A percentile compares a stretch with the other conserved stretches of the same genome.
Evolutionary conservation across 75 land plant species (phyloP).

Genomic region (Chamaecyparis obtusa): DNA sequence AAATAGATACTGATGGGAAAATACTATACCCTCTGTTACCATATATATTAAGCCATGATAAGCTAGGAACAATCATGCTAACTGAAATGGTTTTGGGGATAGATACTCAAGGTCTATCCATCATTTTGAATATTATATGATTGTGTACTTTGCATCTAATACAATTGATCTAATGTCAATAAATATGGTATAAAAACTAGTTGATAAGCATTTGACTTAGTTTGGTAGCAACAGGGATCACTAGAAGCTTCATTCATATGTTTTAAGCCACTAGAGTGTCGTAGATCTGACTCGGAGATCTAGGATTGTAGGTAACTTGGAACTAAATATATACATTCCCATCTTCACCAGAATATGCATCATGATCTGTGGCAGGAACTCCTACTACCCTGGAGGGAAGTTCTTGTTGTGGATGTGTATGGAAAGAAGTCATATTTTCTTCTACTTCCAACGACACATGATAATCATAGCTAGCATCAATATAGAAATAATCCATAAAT

Average conservation of each 20-base stretch:
- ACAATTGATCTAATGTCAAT: conserved; percentile 1
- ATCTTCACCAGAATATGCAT: conserved; percentile 6
- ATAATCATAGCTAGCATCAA: conserved; percentile 19
- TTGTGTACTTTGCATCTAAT: conserved; percentile 9
- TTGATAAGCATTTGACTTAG: not conserved
- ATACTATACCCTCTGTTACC: not conserved
- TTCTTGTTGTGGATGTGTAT: conserved; percentile 10
- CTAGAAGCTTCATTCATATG: conserved; percentile 6
- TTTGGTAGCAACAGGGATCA: conserved; percentile 2
- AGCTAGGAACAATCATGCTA: not conserved
- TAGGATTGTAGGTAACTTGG: not conserved
- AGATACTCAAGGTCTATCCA: conserved; percentile 6
- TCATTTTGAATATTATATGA: not conserved
- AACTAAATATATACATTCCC: conserved; percentile 1
- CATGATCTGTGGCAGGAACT: not conserved
- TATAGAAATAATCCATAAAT: too few species aligned
- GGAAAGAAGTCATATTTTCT: conserved; percentile 3
- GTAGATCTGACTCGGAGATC: not conserved
- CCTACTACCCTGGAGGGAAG: not conserved
- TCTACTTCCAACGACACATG: conserved; percentile 24
- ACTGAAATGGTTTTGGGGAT: not conserved
- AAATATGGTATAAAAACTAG: not conserved
- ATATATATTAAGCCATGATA: not conserved
- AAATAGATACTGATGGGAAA: not conserved
- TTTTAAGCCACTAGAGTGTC: not conserved